Base-by-base conservation (phyloP, 73 alveolate species). In the Loxodes magnus region DNA sequence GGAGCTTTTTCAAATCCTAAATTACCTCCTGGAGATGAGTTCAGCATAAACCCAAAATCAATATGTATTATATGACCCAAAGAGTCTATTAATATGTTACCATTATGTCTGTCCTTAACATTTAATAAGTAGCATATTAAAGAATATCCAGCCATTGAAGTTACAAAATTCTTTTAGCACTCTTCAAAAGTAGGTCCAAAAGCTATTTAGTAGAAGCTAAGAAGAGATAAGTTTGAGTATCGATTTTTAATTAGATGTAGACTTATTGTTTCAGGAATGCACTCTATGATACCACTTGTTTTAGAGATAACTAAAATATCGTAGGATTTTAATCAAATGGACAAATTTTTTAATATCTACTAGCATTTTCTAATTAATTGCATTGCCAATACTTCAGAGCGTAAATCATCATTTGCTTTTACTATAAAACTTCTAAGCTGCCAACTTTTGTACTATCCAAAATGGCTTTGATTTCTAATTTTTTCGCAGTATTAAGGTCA, bases 31-130 rank as follows among this genome's bases (percentile, higher is more conserved):
- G 78, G 86, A 5, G 64, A 42, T 4, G 48, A 64, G 35, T 82
- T 89, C n/a, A 77, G 60, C 26, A 90, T 83, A 53, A 79, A 83
- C 35, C 99, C 99, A 60, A 92, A 96, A 78, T 96, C 99, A 9
- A 96, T 96, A 72, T 96, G 99, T 38, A 96, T 79, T 14, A 96
- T 51, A 51, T 94, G 97, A 14, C 99, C 99, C 48, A 67, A 19
- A 49, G 82, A 71, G 56, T 85, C 95, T 5, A 96, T 79, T 76
- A 96, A 52, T 16, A 96, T 84, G 56, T 96, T 96, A 14, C 99
- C 99, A 64, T 96, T 96, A 76, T 96, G 99, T 48, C 99, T 75
- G 56, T 96, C 99, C 70, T 92, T 91, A 15, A 96, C 88, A 64
- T 88, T 90, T 42, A 93, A 62, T 56, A 87, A 63, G 72, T 93